Conservation (phyloP, 2,329 filamentous ascomycete species). For the Epichloe typhina region DNA sequence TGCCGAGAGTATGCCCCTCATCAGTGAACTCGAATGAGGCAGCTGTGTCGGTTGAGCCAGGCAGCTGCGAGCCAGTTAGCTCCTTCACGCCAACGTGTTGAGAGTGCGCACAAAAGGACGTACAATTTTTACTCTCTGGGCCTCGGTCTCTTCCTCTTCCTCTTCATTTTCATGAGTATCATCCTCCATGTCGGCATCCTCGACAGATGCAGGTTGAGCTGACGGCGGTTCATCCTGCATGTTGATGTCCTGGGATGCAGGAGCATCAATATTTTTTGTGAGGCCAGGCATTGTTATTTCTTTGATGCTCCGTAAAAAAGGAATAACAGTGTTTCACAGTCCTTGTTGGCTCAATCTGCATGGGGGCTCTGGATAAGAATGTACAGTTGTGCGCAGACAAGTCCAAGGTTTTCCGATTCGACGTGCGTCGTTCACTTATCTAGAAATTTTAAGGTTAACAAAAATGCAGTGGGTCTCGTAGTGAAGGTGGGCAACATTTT, state of each 20-base stretch:
- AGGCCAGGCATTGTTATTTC: constrained; percentile 23
- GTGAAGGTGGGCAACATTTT: neutral
- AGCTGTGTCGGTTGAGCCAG: constrained; percentile 72
- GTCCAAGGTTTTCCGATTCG: neutral
- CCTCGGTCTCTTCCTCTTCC: constrained; percentile 34
- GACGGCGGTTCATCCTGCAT: constrained; percentile 34
- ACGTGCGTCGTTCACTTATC: neutral
- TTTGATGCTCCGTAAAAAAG: too few species aligned
- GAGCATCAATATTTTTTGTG: constrained; percentile 22
- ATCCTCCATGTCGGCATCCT: constrained; percentile 21
- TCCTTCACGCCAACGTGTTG: neutral
- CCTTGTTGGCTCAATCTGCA: too few species aligned
- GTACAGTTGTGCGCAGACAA: neutral
- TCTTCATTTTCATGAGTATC: constrained; percentile 18
- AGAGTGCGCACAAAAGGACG: constrained; percentile 9
- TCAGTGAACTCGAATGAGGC: constrained; percentile 91
- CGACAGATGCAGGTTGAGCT: constrained; percentile 20
- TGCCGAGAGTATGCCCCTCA: constrained; percentile 91
- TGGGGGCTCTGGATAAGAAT: too few species aligned
- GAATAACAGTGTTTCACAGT: too few species aligned
- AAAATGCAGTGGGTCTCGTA: neutral
- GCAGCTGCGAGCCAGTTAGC: constrained; percentile 42
- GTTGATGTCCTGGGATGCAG: constrained; percentile 20
- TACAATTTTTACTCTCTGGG: constrained; percentile 51
- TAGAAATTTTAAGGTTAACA: constrained; percentile 7